Evolutionary conservation across 2,329 filamentous ascomycete genomes (phyloP), one percentile per base, ranked within the genome.

Genomic region (Fusarium sp.): DNA sequence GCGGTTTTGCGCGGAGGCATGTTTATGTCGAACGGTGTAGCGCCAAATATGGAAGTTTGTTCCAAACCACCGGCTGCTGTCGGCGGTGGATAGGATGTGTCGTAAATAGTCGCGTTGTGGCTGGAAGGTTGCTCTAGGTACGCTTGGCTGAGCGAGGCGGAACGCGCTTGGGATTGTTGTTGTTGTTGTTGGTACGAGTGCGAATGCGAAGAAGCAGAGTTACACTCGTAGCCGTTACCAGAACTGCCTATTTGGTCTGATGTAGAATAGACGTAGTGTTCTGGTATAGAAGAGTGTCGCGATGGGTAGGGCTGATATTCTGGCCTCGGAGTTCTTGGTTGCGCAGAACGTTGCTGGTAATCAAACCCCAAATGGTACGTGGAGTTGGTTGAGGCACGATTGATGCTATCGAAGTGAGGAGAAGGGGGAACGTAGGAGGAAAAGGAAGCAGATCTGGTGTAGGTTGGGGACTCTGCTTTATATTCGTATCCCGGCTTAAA

Each of bases 1-100:
- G 74, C 79, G 38, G 74, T 74, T 68, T 75, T 75, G 68, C 75
- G 72, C 31, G 75, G 75, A 71, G 80, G 80, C 80, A 81, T 81
- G 16, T 72, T 64, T 28, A 68, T 49, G n/a, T 65, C 30, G 54
- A 61, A 54, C 12, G 63, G 44, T 37, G 62, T 8, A 34, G 56
- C 50, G 36, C 62, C 40, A 46, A 70, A 57, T n/a, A 52, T 58
- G n/a, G 57, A 54, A 44, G 52, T 18, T 38, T 20, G 36, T 56
- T 62, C 60, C 49, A 52, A 37, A 38, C 51, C 23, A 45, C 59
- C 49, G 30, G 57, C 36, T 49, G 50, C 55, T 38, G 40, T 23
- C 13, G 65, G 51, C 44, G 53, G 65, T 44, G 61, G 54, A 47
- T 67, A 68, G 34, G 62, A 65, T 42, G 72, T 67, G 36, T 57